Conservation (phyloP, 305 asterid genomes). For the Andrographis paniculata region DNA sequence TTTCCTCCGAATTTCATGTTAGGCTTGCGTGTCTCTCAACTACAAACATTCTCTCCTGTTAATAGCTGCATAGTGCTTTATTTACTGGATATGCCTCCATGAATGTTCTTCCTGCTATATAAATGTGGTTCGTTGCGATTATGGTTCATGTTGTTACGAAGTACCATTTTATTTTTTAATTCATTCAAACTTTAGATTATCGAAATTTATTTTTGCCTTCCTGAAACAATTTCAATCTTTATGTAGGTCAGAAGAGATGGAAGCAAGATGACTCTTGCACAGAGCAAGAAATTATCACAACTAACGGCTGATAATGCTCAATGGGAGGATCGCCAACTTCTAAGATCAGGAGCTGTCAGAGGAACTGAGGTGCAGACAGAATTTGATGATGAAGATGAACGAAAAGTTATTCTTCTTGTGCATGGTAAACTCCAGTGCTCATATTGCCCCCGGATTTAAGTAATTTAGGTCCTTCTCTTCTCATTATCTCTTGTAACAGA, state of each 20-base stretch:
- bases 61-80: neutral
- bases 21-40: neutral
- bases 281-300: conserved; percentile 86
- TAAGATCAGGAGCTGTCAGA: conserved; percentile 97
- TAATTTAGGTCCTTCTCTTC: too few relatives aligned
- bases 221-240: conserved; percentile 2
- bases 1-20: too few relatives aligned
- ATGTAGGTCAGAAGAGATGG: conserved; percentile 86
- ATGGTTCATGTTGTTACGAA: neutral
- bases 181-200: neutral
- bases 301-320: conserved; percentile 97
- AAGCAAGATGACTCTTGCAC: conserved; percentile 88
- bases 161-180: neutral
- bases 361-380: conserved; percentile 94
- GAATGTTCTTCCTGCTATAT: neutral
- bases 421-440: conserved; percentile 60
- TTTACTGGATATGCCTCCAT: neutral
- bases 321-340: conserved; percentile 98
- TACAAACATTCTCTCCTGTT: neutral
- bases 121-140: neutral
- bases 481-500: conserved; percentile 39
- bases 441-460: too few relatives aligned
- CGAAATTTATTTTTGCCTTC: neutral
- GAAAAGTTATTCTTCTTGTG: conserved; percentile 89
- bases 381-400: conserved; percentile 94